Evolutionary conservation across 1,284 basidiomycete species (phyloP).

Genomic region (Cryptococcus sp.): DNA sequence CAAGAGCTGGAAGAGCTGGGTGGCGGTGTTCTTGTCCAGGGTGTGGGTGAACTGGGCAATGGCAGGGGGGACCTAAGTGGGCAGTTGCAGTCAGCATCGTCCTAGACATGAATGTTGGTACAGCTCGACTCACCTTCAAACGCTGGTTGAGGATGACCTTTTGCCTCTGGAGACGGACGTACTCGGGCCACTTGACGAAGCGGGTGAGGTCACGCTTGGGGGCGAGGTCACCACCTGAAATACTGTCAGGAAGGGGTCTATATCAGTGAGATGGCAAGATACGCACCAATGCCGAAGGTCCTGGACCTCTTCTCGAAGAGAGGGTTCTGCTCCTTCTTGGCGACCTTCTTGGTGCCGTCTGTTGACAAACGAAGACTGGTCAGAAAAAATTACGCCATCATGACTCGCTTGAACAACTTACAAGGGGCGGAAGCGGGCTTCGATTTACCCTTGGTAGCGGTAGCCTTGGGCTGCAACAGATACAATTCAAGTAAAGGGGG

Average conservation of each 20-base stretch:
- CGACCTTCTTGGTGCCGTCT: conserved; percentile 70
- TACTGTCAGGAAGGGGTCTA: conserved; percentile 6
- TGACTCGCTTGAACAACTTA: conserved; percentile 22
- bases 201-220: conserved; percentile 89
- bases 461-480: conserved; percentile 51
- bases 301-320: conserved; percentile 88
- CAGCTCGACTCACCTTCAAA: conserved; percentile 64
- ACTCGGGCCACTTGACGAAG: conserved; percentile 99
- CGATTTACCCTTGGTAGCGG: conserved; percentile 53
- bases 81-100: not conserved
- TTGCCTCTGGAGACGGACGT: conserved; percentile 96
- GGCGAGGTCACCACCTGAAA: conserved; percentile 86
- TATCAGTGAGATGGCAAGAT: not conserved
- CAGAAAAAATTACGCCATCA: conserved; percentile 1
- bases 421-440: conserved; percentile 54
- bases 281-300: conserved; percentile 92
- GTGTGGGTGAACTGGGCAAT: conserved; percentile 98
- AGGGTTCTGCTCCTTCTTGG: conserved; percentile 85
- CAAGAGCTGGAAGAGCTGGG: conserved; percentile 94
- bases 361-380: conserved; percentile 26
- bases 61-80: conserved; percentile 76
- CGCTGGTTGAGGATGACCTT: conserved; percentile 99
- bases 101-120: not conserved
- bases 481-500: conserved; percentile 25
- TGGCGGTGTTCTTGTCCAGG: conserved; percentile 99